Evolutionary conservation across 2,329 filamentous ascomycete species (phyloP), one percentile per base, ranked within the genome.

Genomic region (Dichotomopilus funicola): DNA sequence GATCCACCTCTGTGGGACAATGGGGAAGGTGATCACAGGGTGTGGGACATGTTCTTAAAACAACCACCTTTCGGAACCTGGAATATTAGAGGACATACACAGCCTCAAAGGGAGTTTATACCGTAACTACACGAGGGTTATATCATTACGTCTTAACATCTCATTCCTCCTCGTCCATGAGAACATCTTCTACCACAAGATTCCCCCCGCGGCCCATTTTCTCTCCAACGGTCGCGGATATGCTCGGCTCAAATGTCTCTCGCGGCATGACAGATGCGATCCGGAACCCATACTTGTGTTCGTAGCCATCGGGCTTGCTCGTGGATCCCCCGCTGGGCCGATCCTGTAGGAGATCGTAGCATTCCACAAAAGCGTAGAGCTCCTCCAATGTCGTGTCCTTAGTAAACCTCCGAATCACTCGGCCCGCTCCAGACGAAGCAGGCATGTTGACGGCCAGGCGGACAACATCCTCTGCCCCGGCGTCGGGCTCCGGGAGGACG

Each of bases 301-400:
- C 76, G 67, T 94, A 97, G 10, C 74, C 81, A 27, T 78, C 74
- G 0, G 90, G 89, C 63, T 82, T 71, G 4, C 72, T 66, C 1
- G 70, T 68, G 19, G 69, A 71, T 36, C 73, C 68, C 12, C 71
- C 69, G 4, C 63, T 65, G 4, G 59, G 59, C 6, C 63, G 57
- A 60, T 69, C 71, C 38, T 79, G 71, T 3, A 91, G 64, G 5
- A 87, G 63, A 51, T 89, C 85, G 68, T 91, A 86, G 72, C 92
- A 97, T 67, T 99, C 94, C 2, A 97, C 91, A 72, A 95, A 96
- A 0, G 92, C 94, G 70, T 97, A 97, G 5, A 99, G 73, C 65
- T 96, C 91, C 68, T 97, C 92, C 40, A 97, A 75, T 2, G 80
- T 78, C 0, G 88, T 82, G n/a, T 82, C 76, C 1, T 79, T 75